Base-by-base conservation (phyloP, 192 early-diverging fungal genomes). In the Linnemannia exigua region DNA sequence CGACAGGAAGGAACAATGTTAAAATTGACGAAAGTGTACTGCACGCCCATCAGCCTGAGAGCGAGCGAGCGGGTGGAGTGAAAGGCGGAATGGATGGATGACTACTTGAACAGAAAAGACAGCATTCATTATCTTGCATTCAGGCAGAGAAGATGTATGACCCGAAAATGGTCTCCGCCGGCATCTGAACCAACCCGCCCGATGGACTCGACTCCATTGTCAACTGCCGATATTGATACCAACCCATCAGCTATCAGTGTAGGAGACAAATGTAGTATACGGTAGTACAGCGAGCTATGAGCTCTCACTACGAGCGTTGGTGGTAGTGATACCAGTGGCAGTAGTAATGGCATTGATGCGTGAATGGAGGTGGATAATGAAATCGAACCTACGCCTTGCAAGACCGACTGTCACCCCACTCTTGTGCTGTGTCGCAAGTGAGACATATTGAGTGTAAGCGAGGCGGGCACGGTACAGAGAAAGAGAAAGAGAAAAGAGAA, bases 31-130 rank as follows among this genome's bases (percentile, higher is more conserved):
- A 31, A 63, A 44, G 3, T 63, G 14, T 31, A 63, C 58, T 63
- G 58, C 58, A 63, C 58, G 58, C 58, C 68, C 38, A 70, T 70
- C 38, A 22, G 19, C 28, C n/a, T 70, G 36, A n/a, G 68, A 38
- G 68, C 33, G 36, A 41, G 31, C 4, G 68, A 41, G 16, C 33
- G 31, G 25, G 28, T 31, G 58, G 58, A 20, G 33, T 37, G 20
- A 35, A 35, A 28, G 63, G 38, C 9, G 9, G 41, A 44, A 44
- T n/a, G 35, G 67, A 19, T 41, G 20, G 28, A 35, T 70, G 67
- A 70, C 38, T 63, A 63, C 58, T 63, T 63, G 25, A 63, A 31
- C 12, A 63, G 28, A 63, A 28, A 63, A 63, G 58, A 54, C 22
- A 54, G n/a, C n/a, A n/a, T n/a, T n/a, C 52, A 16, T 20, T n/a